Conservation (phyloP, 2,329 filamentous ascomycete species). For the Monosporascus sp. region DNA sequence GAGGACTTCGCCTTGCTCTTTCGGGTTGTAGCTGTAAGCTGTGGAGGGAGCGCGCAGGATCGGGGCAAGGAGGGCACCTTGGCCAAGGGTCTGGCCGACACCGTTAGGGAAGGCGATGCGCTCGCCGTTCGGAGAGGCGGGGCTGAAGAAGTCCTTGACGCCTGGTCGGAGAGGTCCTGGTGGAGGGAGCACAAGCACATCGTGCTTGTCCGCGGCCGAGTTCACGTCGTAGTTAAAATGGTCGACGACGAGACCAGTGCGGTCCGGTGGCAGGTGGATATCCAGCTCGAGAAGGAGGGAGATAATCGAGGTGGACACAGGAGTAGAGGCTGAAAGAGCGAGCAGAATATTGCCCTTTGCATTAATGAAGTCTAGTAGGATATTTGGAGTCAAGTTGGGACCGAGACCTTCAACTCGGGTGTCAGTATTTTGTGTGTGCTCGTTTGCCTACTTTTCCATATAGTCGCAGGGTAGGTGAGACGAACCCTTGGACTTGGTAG, state of each 20-base stretch:
- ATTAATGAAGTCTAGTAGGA: slow-evolving; percentile 87
- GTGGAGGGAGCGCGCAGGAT: slow-evolving; percentile 78
- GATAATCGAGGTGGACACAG: slow-evolving; percentile 68
- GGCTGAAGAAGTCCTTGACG: slow-evolving; percentile 73
- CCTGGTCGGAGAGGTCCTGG: slow-evolving; percentile 62
- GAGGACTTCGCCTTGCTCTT: slow-evolving; percentile 68
- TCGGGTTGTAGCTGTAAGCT: slow-evolving; percentile 90
- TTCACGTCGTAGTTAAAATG: slow-evolving; percentile 88
- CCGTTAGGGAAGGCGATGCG: slow-evolving; percentile 77
- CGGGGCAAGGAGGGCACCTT: slow-evolving; percentile 71
- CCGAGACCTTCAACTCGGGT: slow-evolving; percentile 62
- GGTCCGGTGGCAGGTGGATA: slow-evolving; percentile 79
- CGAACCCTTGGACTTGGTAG: slow-evolving; percentile 82
- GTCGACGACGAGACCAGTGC: slow-evolving; percentile 81
- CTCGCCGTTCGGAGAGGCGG: slow-evolving; percentile 45
- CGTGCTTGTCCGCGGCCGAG: slow-evolving; percentile 76
- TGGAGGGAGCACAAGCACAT: slow-evolving; percentile 75
- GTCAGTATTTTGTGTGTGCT: slow-evolving; percentile 1
- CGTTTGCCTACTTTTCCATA: neutral
- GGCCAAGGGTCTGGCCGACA: slow-evolving; percentile 77
- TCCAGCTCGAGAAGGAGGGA: slow-evolving; percentile 84
- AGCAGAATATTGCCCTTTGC: slow-evolving; percentile 87
- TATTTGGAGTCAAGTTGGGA: slow-evolving; percentile 78
- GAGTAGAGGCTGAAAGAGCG: slow-evolving; percentile 67
- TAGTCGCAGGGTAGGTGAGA: slow-evolving; percentile 5